Conservation (phyloP, 306 rosid species). For the Ammopiptanthus mongolicus region DNA sequence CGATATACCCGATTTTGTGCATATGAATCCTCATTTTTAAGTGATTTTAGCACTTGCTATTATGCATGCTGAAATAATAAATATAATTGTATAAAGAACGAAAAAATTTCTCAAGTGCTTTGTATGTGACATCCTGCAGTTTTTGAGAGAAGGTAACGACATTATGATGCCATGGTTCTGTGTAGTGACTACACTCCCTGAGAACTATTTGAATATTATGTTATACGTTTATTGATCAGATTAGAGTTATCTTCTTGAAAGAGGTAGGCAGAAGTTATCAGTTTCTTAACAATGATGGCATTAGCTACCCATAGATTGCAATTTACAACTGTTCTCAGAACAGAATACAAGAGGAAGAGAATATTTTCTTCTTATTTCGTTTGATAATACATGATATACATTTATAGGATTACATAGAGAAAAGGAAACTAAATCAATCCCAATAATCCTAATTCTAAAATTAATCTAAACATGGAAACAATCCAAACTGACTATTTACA, state of each 20-base stretch:
- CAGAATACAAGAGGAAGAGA: too few species aligned
- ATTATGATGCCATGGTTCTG: background rate
- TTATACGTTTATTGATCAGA: background rate
- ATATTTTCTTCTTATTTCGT: too few species aligned
- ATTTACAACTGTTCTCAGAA: too few species aligned
- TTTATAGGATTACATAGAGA: too few species aligned
- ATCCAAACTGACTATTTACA: too few species aligned
- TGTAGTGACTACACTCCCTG: background rate
- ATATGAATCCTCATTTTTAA: background rate
- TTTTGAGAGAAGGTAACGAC: background rate
- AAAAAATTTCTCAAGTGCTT: background rate
- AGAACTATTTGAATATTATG: background rate
- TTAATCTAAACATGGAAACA: too few species aligned
- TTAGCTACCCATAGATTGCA: background rate
- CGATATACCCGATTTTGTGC: too few species aligned
- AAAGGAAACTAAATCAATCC: too few species aligned
- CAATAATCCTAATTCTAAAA: too few species aligned
- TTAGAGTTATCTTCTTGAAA: background rate
- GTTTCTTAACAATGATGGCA: background rate
- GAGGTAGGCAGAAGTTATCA: background rate
- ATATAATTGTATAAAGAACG: background rate
- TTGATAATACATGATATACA: too few species aligned
- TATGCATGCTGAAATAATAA: background rate
- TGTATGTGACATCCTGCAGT: background rate
- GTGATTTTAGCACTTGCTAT: background rate